Conservation (phyloP, 805 yeast genomes). For the Komagataella populi region DNA sequence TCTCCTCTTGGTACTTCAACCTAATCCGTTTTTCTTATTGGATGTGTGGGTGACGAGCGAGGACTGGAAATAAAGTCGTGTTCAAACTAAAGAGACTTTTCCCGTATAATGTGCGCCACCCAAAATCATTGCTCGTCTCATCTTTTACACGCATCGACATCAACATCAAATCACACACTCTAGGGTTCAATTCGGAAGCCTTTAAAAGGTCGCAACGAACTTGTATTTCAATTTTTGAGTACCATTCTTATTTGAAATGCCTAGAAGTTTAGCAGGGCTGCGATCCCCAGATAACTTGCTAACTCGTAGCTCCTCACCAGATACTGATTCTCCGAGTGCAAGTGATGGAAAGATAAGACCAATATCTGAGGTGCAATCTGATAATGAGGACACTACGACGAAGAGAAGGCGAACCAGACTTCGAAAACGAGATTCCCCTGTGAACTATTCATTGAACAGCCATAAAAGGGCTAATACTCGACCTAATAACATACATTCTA, state of each 20-base stretch:
- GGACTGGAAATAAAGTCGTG: neutral
- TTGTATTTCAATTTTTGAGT: neutral
- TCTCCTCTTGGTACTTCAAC: neutral
- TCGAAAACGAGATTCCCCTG: neutral
- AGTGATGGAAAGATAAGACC: neutral
- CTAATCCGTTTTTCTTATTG: neutral
- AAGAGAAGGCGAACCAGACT: neutral
- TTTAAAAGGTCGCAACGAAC: neutral
- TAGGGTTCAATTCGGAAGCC: neutral
- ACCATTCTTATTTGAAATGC: neutral
- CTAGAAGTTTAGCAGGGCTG: neutral
- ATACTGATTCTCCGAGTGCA: neutral
- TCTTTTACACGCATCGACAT: neutral
- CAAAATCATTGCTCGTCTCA: neutral
- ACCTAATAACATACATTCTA: neutral
- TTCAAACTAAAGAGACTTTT: neutral
- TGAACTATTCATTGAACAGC: neutral
- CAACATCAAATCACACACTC: neutral
- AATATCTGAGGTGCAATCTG: neutral
- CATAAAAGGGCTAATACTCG: neutral
- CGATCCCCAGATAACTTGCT: neutral
- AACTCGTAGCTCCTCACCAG: constrained; percentile 1
- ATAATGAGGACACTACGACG: neutral
- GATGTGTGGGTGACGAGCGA: neutral
- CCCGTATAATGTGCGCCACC: neutral